Conservation (phyloP, 495 filamentous ascomycete species). For the Daldinia grandis region DNA sequence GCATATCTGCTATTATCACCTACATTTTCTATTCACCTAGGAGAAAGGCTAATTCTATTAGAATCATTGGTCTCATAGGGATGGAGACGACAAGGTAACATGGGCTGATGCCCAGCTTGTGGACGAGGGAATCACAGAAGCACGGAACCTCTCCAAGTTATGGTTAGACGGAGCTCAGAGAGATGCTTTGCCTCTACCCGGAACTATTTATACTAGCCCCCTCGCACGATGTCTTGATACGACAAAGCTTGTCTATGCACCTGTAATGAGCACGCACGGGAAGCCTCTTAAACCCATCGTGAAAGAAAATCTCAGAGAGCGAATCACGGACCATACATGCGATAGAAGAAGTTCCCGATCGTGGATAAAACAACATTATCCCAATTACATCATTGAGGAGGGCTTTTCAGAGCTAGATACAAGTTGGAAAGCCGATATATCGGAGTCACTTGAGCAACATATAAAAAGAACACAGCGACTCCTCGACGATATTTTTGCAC, state of each 20-base stretch:
- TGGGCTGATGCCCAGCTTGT: constrained; percentile 80
- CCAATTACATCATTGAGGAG: constrained; percentile 58
- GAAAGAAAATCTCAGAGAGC: not conserved
- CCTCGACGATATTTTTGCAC: constrained; percentile 42
- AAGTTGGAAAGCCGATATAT: constrained; percentile 58
- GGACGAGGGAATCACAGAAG: constrained; percentile 65
- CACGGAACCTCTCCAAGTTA: constrained; percentile 66
- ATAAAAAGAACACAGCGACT: constrained; percentile 33
- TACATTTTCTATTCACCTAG: not conserved
- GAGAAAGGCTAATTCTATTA: constrained; percentile 18
- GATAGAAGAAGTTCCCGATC: not conserved
- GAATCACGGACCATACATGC: not conserved
- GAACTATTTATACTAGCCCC: constrained; percentile 73
- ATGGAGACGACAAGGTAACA: constrained; percentile 71
- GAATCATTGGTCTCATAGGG: constrained; percentile 71
- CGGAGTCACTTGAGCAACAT: constrained; percentile 45
- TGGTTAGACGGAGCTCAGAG: constrained; percentile 48
- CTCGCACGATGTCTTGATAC: constrained; percentile 72
- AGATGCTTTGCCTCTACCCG: constrained; percentile 50
- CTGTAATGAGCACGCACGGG: constrained; percentile 26
- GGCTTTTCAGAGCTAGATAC: constrained; percentile 69
- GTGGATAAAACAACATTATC: not conserved
- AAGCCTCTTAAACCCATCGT: not conserved
- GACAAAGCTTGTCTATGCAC: constrained; percentile 67
- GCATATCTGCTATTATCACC: not conserved